Percentiles rank a stretch among this genome's conserved stretches.
Conservation (phyloP, 192 early-diverging fungal species). For the Umbelopsis sp. region DNA sequence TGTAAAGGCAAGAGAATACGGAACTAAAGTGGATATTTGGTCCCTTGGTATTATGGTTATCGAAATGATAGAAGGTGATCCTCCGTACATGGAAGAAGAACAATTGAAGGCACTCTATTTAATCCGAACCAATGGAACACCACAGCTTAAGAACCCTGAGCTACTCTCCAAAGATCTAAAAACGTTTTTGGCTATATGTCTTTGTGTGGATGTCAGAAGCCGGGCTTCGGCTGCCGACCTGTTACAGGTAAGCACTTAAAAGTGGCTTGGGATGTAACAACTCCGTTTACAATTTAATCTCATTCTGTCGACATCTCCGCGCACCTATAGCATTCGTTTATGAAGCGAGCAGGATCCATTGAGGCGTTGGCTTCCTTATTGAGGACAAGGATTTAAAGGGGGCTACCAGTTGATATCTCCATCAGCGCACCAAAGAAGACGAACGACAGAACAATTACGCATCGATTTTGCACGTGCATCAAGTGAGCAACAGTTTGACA, state of each 20-base stretch:
- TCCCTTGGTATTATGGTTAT: conserved; percentile 71
- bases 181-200: conserved; percentile 52
- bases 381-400: background rate
- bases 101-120: conserved; percentile 62
- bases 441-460: too few relatives aligned
- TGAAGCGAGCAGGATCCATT: background rate
- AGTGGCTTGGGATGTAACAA: background rate
- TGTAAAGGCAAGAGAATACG: conserved; percentile 72
- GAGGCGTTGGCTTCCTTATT: background rate
- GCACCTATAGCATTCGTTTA: conserved; percentile 2
- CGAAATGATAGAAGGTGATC: conserved; percentile 70
- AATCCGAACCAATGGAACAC: conserved; percentile 72
- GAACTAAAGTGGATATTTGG: conserved; percentile 69
- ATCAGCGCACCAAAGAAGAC: too few relatives aligned
- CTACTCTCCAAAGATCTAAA: conserved; percentile 42
- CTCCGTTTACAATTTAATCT: background rate
- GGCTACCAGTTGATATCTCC: too few relatives aligned
- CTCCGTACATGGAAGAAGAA: conserved; percentile 66
- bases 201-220: conserved; percentile 58
- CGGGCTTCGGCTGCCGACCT: conserved; percentile 51
- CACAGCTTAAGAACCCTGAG: conserved; percentile 61
- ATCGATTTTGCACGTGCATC: background rate
- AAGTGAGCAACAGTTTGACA: background rate
- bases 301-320: background rate
- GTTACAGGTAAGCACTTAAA: background rate